Evolutionary conservation across 2,329 filamentous ascomycete genomes (phyloP), one percentile per base, ranked within the genome.

Genomic region (Cladobotryum protrusum): DNA sequence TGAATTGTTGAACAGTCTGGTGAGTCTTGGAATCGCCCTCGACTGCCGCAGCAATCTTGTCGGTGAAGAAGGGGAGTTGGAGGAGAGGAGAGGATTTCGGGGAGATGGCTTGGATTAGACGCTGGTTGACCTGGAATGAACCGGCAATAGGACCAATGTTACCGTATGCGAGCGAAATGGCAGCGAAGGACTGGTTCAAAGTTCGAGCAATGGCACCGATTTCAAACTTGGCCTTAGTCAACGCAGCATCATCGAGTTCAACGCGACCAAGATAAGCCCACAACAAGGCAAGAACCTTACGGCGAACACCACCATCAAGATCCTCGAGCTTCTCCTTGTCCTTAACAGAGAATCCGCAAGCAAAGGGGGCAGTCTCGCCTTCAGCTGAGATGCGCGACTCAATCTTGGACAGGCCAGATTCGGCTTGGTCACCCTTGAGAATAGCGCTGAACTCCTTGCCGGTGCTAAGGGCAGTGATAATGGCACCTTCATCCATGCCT

Each of bases 201-300:
- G 83, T 79, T 53, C 91, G 82, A 24, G 92, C 93, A 54, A 93
- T 86, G 15, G 92, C 90, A 17, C 89, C 91, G 54, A 93, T 83
- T 66, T 93, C 86, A 65, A 87, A 90, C 73, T 97, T 99, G 67
- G 91, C 83, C 65, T 84, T 83, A 61, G 95, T 86, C 48, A 96
- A 76, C 32, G 78, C 76, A 47, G 79, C 68, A 61, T 96, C 90
- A 40, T 87, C 85, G 19, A 99, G 79, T 61, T 96, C 89, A 49
- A 95, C 76, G 43, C 93, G 87, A 53, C 88, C 89, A 43, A 97
- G 80, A 66, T 99, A 97, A 39, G 93, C 91, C 93, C 95, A 99
- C 14, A 99, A 76, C 50, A 99, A 77, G 45, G 86, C 89, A 41
- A 97, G 76, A 7, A 89, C 85, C 76, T 97, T 97, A 62, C 93